Evolutionary conservation across 2,329 filamentous ascomycete species (phyloP), one percentile per base, ranked within the genome.

Genomic region (Talaromyces marneffei): DNA sequence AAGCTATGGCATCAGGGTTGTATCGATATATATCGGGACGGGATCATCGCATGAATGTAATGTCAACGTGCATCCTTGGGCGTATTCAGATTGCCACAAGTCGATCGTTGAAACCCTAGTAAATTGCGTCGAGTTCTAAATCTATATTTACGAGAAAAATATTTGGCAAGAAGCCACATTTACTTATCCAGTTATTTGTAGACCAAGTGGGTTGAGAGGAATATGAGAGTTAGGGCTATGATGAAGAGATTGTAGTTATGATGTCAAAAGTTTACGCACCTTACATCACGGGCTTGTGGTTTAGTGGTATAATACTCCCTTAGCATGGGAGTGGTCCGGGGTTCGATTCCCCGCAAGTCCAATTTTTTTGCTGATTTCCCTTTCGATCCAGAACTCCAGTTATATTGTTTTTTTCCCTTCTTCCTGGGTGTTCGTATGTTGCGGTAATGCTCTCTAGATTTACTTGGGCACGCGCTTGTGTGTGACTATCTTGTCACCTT

Each of bases 301-400:
- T 75, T 74, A 74, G 72, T 73, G 73, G 73, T 74, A 74, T 74
- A 73, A 74, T 74, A 70, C 71, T 67, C 71, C 70, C 72, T 74
- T 74, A 74, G 72, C 70, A 73, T 75, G 73, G 72, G 73, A 70
- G 74, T 69, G 74, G 74, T 75, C 72, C 70, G 68, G 71, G 72
- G 72, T 75, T 75, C 72, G 74, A 76, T 76, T 76, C 74, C 74
- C 74, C 69, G 73, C 72, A 68, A 73, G 73, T 76, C 74, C 74
- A 76, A 18, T 2, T 46, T 48, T 57, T 44, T 57, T 57, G 8
- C 18, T 14, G 9, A 2, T 33, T 14, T 3, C 8, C n/a, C 25
- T 10, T 18, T 16, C 4, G 7, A 31, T 31, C 44, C 16, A 31
- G 31, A 25, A 16, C 7, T 12, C n/a, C 18, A n/a, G 9, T 12